A percentile compares a stretch with the other conserved stretches of the same genome.
Evolutionary conservation across 495 filamentous ascomycete genomes (phyloP).

Genomic region (Glarea lozoyensis): DNA sequence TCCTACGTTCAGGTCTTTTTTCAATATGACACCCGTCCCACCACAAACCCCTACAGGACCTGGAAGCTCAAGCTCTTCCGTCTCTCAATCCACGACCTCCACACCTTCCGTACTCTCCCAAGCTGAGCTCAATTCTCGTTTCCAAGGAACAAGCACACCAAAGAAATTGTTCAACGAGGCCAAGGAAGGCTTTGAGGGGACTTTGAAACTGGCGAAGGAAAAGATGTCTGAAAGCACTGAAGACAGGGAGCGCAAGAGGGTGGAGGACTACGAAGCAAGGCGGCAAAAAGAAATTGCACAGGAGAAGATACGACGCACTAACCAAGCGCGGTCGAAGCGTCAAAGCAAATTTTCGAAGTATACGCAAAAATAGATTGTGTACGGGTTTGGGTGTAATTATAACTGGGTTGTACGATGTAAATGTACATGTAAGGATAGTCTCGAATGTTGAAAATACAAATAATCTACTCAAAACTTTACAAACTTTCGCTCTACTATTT

Average conservation of each 20-base stretch:
- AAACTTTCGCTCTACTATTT: too few relatives aligned
- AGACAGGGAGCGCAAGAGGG: conserved; percentile 24
- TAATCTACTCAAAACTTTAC: too few relatives aligned
- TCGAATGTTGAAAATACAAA: too few relatives aligned
- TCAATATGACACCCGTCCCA: conserved; percentile 43
- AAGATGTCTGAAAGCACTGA: conserved; percentile 23
- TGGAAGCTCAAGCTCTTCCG: too few relatives aligned
- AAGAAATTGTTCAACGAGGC: conserved; percentile 1
- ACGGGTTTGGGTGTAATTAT: too few relatives aligned
- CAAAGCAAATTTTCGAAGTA: too few relatives aligned
- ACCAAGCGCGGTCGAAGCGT: too few relatives aligned
- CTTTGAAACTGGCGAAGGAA: conserved; percentile 24
- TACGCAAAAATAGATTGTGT: too few relatives aligned
- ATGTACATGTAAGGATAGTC: too few relatives aligned
- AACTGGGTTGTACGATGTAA: too few relatives aligned
- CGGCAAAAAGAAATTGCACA: conserved; percentile 34
- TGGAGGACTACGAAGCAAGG: conserved; percentile 37
- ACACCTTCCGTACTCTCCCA: conserved; percentile 22
- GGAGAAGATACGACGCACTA: too few relatives aligned
- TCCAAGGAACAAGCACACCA: neutral
- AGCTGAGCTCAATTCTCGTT: conserved; percentile 9
- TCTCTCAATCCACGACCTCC: conserved; percentile 17
- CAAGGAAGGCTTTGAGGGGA: conserved; percentile 17
- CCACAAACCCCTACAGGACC: conserved; percentile 1
- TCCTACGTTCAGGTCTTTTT: conserved; percentile 34